Conservation (phyloP, 768 basidiomycete genomes). For the Lactarius trivialis region DNA sequence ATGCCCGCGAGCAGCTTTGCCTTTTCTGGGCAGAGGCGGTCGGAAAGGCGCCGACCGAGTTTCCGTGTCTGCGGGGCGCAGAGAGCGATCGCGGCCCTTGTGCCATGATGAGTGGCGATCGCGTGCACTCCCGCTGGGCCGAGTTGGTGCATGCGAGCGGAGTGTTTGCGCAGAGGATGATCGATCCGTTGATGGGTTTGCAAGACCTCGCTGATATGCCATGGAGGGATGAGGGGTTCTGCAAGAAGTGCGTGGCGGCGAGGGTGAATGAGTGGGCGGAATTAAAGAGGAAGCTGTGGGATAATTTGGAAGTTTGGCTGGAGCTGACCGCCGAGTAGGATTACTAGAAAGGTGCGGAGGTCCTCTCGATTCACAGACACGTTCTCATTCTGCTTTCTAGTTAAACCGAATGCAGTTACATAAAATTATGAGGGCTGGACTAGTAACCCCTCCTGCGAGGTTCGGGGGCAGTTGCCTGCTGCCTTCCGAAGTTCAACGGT, state of each 20-base stretch:
- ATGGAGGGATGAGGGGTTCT: conserved; percentile 31
- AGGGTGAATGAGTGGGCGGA: conserved; percentile 29
- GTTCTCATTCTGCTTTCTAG: not conserved
- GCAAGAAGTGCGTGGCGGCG: conserved; percentile 30
- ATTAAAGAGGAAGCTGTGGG: conserved; percentile 19
- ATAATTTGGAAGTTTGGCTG: conserved; percentile 19
- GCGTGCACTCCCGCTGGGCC: conserved; percentile 19
- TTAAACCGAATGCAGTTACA: not conserved
- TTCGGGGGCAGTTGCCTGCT: not conserved
- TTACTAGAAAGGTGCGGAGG: not conserved
- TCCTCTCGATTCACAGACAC: not conserved
- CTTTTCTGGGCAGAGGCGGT: conserved; percentile 23
- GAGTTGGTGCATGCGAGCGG: conserved; percentile 22
- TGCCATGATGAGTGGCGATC: conserved; percentile 11
- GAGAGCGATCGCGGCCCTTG: conserved; percentile 7
- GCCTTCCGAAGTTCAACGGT: not conserved
- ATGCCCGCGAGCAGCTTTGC: conserved; percentile 24
- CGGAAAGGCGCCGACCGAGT: conserved; percentile 22
- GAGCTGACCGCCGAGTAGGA: not conserved
- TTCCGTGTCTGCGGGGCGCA: conserved; percentile 13
- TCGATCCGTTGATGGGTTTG: conserved; percentile 35
- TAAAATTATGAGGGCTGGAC: not conserved
- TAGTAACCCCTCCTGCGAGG: not conserved
- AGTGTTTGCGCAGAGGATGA: conserved; percentile 29
- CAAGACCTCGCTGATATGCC: conserved; percentile 29